Conservation (phyloP, 2,329 filamentous ascomycete species). For the Stagonosporopsis vannaccii region DNA sequence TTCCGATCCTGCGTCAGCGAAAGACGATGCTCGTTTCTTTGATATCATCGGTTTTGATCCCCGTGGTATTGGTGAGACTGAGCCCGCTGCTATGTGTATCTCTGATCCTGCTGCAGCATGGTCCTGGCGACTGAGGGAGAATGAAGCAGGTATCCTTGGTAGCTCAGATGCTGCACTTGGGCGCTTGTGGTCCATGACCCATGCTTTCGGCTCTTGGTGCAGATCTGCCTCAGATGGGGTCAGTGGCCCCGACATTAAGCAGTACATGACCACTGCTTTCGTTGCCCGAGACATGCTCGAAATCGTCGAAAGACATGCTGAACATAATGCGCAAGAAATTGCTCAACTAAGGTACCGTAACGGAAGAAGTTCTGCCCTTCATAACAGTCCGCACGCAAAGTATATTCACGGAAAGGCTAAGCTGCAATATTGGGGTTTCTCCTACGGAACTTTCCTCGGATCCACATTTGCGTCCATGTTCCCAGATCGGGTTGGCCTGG, state of each 20-base stretch:
- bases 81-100: slow-evolving; percentile 48
- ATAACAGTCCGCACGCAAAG: slow-evolving; percentile 4
- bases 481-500: slow-evolving; percentile 45
- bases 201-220: slow-evolving; percentile 46
- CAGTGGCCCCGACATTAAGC: slow-evolving; percentile 48
- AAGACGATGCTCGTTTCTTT: slow-evolving; percentile 45
- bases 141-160: slow-evolving; percentile 49
- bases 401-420: slow-evolving; percentile 26
- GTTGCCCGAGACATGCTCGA: slow-evolving; percentile 60
- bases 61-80: slow-evolving; percentile 49
- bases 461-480: slow-evolving; percentile 50
- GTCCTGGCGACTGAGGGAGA: slow-evolving; percentile 48
- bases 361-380: not conserved
- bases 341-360: slow-evolving; percentile 2
- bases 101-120: slow-evolving; percentile 37
- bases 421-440: slow-evolving; percentile 57
- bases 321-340: slow-evolving; percentile 36
- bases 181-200: slow-evolving; percentile 52
- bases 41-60: slow-evolving; percentile 57
- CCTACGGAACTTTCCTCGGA: slow-evolving; percentile 57
- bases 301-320: slow-evolving; percentile 54
- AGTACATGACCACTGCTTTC: slow-evolving; percentile 56
- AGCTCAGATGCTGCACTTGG: slow-evolving; percentile 54
- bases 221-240: slow-evolving; percentile 30
- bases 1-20: slow-evolving; percentile 14